A percentile compares a stretch with the other conserved stretches of the same genome.
phyloP scores from a whole-genome alignment of 352 stramenopile species.

The Phytophthora pistaciae region DNA sequence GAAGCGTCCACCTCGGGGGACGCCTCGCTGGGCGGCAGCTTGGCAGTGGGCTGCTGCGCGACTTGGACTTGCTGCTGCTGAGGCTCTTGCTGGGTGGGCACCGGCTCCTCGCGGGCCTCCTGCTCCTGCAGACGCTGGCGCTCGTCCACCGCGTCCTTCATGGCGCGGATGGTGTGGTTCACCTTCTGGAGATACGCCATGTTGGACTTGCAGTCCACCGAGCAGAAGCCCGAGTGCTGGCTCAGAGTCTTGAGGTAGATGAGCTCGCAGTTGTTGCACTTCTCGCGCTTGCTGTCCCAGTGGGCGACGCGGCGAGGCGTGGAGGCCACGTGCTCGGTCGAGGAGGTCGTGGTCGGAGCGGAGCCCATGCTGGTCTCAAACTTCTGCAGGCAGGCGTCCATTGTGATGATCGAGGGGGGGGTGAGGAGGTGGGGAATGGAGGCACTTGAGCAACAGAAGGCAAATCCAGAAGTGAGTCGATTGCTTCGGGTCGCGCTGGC shows the following conservation, averaged over 20 bases:
- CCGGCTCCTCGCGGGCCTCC: slow-evolving; percentile 24
- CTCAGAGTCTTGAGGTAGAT: slow-evolving; percentile 90
- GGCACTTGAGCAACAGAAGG: slow-evolving; percentile 32
- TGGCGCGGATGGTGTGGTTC: slow-evolving; percentile 79
- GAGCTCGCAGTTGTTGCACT: slow-evolving; percentile 85
- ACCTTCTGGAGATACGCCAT: slow-evolving; percentile 83
- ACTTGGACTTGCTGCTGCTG: slow-evolving; percentile 24
- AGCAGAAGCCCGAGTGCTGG: slow-evolving; percentile 79
- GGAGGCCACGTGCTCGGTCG: slow-evolving; percentile 10
- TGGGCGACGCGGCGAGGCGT: slow-evolving; percentile 57
- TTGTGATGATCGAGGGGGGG: slow-evolving; percentile 32
- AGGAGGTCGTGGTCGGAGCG: slow-evolving; percentile 9
- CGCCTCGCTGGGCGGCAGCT: slow-evolving; percentile 14
- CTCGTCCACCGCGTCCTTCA: slow-evolving; percentile 72
- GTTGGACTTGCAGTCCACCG: slow-evolving; percentile 91
- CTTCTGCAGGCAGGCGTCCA: slow-evolving; percentile 58
- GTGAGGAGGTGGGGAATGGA: slow-evolving; percentile 10
- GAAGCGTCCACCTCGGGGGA: slow-evolving; percentile 14
- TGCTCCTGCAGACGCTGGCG: slow-evolving; percentile 47
- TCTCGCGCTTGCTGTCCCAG: slow-evolving; percentile 89
- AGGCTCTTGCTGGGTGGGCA: slow-evolving; percentile 24
- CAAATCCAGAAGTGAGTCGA: slow-evolving; percentile 42
- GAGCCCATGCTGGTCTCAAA: slow-evolving; percentile 38
- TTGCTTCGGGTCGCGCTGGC: slow-evolving; percentile 6
- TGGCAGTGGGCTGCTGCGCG: slow-evolving; percentile 20